Evolutionary conservation across 169 alveolate species (phyloP).

Genomic region (Condylostoma magnum): DNA sequence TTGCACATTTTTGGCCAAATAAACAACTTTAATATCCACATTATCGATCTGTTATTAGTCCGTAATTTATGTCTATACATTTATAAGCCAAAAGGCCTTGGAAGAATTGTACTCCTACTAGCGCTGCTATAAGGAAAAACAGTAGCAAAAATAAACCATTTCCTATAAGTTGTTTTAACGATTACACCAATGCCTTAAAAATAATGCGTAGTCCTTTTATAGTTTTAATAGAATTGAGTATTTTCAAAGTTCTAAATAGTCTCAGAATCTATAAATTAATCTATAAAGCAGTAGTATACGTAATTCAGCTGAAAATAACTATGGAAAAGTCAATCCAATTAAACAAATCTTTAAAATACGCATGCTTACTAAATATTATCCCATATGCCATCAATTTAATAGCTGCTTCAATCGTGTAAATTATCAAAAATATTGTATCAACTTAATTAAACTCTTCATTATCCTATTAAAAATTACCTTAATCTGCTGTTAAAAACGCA

Average conservation of each 20-base stretch:
- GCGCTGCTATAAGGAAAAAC: conserved; percentile 18
- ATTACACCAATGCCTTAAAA: conserved; percentile 17
- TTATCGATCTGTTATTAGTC: neutral
- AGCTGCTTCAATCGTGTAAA: conserved; percentile 77
- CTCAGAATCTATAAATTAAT: conserved; percentile 49
- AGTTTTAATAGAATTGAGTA: conserved; percentile 74
- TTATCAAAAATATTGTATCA: conserved; percentile 42
- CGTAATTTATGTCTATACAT: conserved; percentile 1
- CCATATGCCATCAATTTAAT: conserved; percentile 70
- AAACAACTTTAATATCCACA: conserved; percentile 49
- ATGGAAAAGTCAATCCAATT: conserved; percentile 82
- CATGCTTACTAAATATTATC: conserved; percentile 59
- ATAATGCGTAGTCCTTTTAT: conserved; percentile 56
- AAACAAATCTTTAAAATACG: conserved; percentile 86
- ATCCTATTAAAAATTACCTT: neutral
- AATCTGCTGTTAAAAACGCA: conserved; percentile 48
- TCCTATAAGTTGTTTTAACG: conserved; percentile 1
- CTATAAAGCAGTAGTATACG: neutral
- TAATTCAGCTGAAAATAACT: conserved; percentile 64
- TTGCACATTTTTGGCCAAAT: conserved; percentile 13
- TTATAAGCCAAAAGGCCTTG: neutral
- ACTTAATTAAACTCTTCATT: neutral
- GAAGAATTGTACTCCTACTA: conserved; percentile 27
- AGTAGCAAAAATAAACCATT: conserved; percentile 6
- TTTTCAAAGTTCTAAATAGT: conserved; percentile 77